phyloP scores from a whole-genome alignment of 108 stramenopile genomes.

The Conticribra guillardii region DNA sequence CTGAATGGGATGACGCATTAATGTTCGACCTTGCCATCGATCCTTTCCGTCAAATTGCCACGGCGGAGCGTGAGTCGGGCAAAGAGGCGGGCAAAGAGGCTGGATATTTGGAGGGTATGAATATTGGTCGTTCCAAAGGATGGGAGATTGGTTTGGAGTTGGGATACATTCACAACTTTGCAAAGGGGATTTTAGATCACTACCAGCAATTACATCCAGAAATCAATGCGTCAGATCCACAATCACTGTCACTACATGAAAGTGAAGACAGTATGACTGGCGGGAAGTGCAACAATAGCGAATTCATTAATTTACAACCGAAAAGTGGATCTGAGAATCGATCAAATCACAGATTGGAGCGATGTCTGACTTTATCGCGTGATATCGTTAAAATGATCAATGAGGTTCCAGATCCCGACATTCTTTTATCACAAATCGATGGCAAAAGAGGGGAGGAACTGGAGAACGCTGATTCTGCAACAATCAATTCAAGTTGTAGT shows the following conservation, averaged over 20 bases:
- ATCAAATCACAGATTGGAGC: constrained; percentile 19
- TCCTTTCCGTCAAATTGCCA: constrained; percentile 34
- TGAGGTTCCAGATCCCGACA: constrained; percentile 40
- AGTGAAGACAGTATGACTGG: neutral
- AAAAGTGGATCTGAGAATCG: neutral
- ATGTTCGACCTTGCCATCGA: constrained; percentile 30
- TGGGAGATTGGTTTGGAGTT: constrained; percentile 52
- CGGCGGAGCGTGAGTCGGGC: constrained; percentile 15
- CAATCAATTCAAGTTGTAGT: neutral
- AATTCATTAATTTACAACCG: neutral
- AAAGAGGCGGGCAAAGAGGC: constrained; percentile 13
- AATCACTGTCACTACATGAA: neutral
- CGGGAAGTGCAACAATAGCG: neutral
- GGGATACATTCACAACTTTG: constrained; percentile 33
- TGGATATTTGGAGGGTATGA: constrained; percentile 18
- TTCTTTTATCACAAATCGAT: constrained; percentile 9
- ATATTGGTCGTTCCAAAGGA: constrained; percentile 42
- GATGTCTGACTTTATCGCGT: constrained; percentile 20
- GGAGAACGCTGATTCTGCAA: neutral
- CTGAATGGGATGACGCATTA: neutral
- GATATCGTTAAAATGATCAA: constrained; percentile 24
- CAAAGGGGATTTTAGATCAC: constrained; percentile 6
- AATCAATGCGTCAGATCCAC: neutral
- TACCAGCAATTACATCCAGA: constrained; percentile 2
- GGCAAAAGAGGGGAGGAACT: neutral